Evolutionary conservation across 2,329 filamentous ascomycete species (phyloP).

Genomic region (Penicillium sp.): DNA sequence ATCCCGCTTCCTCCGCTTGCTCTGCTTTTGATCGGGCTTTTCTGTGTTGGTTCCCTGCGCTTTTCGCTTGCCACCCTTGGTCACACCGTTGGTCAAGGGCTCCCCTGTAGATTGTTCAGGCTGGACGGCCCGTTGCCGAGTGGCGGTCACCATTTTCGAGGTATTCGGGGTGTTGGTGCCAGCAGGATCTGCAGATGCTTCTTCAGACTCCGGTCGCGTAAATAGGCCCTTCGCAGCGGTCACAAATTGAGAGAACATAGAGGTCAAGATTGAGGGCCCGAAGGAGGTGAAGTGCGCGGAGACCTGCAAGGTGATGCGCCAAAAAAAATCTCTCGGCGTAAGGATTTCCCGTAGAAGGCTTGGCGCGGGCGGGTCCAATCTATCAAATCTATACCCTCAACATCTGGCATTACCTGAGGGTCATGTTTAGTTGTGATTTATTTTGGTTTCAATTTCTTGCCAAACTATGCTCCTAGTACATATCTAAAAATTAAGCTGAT

Average conservation of each 20-base stretch:
- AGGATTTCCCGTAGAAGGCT: constrained; percentile 31
- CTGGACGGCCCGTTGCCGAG: constrained; percentile 31
- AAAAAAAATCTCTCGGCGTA: constrained; percentile 31
- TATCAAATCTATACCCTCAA: neutral
- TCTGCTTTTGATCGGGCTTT: constrained; percentile 31
- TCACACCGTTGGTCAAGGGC: constrained; percentile 15
- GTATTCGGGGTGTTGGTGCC: constrained; percentile 21
- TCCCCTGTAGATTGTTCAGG: constrained; percentile 17
- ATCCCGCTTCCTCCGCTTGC: constrained; percentile 40
- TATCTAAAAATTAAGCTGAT: too few relatives aligned
- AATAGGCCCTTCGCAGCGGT: constrained; percentile 49
- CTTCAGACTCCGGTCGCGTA: constrained; percentile 35
- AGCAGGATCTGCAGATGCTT: constrained; percentile 15
- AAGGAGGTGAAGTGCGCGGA: constrained; percentile 1
- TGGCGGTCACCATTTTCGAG: constrained; percentile 42
- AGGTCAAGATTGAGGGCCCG: constrained; percentile 15
- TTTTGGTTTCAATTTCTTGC: too few relatives aligned
- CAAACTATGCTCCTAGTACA: too few relatives aligned
- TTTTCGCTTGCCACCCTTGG: constrained; percentile 41
- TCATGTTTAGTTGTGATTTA: too few relatives aligned
- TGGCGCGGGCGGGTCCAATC: constrained; percentile 4
- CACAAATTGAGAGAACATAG: constrained; percentile 49
- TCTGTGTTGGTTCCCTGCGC: constrained; percentile 24
- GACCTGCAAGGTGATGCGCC: constrained; percentile 17
- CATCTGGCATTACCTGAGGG: too few relatives aligned